phyloP scores from a whole-genome alignment of 148 eudicot species.

The Fagopyrum homotropicum region DNA sequence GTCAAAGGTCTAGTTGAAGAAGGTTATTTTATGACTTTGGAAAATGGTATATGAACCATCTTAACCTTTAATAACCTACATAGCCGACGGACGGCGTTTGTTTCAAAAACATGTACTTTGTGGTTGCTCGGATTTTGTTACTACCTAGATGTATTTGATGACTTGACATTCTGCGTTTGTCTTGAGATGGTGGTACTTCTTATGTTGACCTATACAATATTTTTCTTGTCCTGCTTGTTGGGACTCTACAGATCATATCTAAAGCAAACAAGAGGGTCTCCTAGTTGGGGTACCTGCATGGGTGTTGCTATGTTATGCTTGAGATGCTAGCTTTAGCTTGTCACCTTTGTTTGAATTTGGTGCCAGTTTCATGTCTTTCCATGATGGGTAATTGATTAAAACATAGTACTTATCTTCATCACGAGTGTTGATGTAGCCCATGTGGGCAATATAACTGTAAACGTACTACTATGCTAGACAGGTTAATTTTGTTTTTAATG shows the following conservation, averaged over 20 bases:
- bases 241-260: neutral
- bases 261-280: neutral
- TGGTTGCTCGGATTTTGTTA: neutral
- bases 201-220: neutral
- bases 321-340: neutral
- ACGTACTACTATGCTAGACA: neutral
- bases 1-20: neutral
- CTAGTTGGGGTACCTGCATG: neutral
- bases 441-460: neutral
- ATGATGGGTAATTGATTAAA: neutral
- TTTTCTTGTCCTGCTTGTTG: conserved; percentile 1
- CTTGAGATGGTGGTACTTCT: neutral
- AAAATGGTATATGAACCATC: neutral
- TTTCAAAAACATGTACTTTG: neutral
- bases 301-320: neutral
- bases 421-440: neutral
- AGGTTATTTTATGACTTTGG: neutral
- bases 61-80: neutral
- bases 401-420: neutral
- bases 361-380: neutral
- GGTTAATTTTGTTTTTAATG: neutral
- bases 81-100: no score
- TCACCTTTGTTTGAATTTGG: neutral
- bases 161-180: neutral
- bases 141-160: neutral